These are phyloP conservation scores for Psilocybe subaeruginosa DNA, from an alignment of 768 basidiomycete genomes.

Conservation along the genomic window DNA sequence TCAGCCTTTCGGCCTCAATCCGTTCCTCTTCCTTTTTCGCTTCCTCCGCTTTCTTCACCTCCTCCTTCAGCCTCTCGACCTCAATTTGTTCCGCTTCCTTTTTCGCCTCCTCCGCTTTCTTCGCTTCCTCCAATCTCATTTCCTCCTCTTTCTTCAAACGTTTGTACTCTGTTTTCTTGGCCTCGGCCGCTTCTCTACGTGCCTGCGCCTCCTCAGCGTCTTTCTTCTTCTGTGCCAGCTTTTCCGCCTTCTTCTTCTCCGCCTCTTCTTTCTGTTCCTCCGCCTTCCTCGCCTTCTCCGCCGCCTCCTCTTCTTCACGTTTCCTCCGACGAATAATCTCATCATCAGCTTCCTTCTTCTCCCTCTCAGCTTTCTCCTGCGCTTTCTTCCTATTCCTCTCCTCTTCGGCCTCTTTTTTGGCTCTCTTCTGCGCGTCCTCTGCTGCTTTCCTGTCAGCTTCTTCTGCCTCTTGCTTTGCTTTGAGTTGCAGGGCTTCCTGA, in stretches of 20 bases:
- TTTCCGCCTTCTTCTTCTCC: conserved; percentile 1
- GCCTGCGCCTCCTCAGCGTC: conserved; percentile 11
- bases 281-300: conserved; percentile 5
- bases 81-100: conserved; percentile 20
- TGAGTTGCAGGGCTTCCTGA: background rate
- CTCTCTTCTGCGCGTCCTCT: background rate
- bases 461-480: background rate
- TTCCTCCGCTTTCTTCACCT: conserved; percentile 8
- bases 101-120: conserved; percentile 10
- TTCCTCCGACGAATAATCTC: conserved; percentile 1
- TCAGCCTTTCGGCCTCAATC: background rate
- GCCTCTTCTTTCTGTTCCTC: conserved; percentile 1
- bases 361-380: conserved; percentile 1
- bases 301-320: conserved; percentile 14
- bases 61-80: conserved; percentile 3
- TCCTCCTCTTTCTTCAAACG: conserved; percentile 1
- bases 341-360: conserved; percentile 6
- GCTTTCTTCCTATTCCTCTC: conserved; percentile 1
- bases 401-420: background rate
- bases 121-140: conserved; percentile 4
- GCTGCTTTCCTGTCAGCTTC: background rate
- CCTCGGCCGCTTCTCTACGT: conserved; percentile 9
- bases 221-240: background rate
- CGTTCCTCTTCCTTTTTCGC: conserved; percentile 20
- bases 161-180: conserved; percentile 6